phyloP scores from a whole-genome alignment of 768 basidiomycete genomes.

The Boletus rubescentipes region DNA sequence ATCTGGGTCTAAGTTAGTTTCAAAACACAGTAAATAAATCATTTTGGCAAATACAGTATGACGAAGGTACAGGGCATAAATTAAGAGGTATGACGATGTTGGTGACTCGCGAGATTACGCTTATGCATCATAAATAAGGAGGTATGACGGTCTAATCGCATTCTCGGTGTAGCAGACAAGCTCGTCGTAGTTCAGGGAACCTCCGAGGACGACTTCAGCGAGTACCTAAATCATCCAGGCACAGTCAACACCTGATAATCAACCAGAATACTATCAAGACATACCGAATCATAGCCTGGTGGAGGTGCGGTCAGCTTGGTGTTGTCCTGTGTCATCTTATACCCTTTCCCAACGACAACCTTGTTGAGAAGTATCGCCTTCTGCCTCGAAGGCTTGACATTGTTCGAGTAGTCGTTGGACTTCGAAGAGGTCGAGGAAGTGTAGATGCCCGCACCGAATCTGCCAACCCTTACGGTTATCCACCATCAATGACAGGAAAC shows the following conservation, averaged over 20 bases:
- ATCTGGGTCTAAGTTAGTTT: not conserved
- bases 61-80: not conserved
- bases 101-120: not conserved
- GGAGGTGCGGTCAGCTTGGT: conserved; percentile 56
- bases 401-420: conserved; percentile 71
- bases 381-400: conserved; percentile 50
- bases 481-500: not conserved
- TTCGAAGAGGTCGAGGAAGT: conserved; percentile 81
- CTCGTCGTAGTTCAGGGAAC: conserved; percentile 69
- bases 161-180: conserved; percentile 69
- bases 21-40: conserved; percentile 1
- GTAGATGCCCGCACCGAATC: conserved; percentile 71
- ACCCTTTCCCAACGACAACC: conserved; percentile 69
- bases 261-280: conserved; percentile 20
- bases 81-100: not conserved
- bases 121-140: conserved; percentile 63
- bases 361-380: conserved; percentile 75
- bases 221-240: conserved; percentile 46
- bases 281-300: conserved; percentile 63
- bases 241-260: not conserved
- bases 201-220: conserved; percentile 56
- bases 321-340: conserved; percentile 61
- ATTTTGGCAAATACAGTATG: not conserved
- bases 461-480: conserved; percentile 24
- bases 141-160: conserved; percentile 68